phyloP scores from a whole-genome alignment of 805 yeast species.

The Hanseniaspora meyeri region DNA sequence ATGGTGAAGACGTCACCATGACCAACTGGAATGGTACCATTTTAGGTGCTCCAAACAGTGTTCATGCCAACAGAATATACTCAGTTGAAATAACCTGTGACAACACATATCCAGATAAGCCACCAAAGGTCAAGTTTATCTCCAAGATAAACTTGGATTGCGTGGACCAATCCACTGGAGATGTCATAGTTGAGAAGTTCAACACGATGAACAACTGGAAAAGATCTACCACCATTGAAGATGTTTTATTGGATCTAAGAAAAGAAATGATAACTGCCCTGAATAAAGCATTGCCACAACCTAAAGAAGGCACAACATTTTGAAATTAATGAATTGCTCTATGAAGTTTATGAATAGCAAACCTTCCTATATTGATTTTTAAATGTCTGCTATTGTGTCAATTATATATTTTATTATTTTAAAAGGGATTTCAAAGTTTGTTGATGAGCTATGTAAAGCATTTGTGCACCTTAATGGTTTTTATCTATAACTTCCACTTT shows the following conservation, averaged over 20 bases:
- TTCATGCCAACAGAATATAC: conserved; percentile 88
- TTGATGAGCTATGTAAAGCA: no score
- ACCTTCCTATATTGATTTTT: no score
- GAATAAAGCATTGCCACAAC: conserved; percentile 80
- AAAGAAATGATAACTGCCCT: conserved; percentile 76
- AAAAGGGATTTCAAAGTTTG: background rate
- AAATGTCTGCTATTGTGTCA: background rate
- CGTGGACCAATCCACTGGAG: conserved; percentile 56
- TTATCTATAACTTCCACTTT: no score
- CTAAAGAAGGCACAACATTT: conserved; percentile 74
- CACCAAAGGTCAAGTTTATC: conserved; percentile 71
- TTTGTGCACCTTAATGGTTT: no score
- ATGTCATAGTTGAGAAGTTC: conserved; percentile 41
- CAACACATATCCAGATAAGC: conserved; percentile 70
- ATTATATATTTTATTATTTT: no score
- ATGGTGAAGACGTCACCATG: conserved; percentile 84
- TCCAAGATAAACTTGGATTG: conserved; percentile 85
- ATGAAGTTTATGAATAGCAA: no score
- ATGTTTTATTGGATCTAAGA: conserved; percentile 76
- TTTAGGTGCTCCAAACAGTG: conserved; percentile 86
- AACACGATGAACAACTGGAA: conserved; percentile 75
- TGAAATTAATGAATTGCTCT: conserved; percentile 8
- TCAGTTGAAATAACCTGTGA: conserved; percentile 74
- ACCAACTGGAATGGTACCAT: conserved; percentile 97
- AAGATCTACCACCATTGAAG: conserved; percentile 83